Conservation (phyloP, 2,329 filamentous ascomycete species). For the Botryotinia convoluta region DNA sequence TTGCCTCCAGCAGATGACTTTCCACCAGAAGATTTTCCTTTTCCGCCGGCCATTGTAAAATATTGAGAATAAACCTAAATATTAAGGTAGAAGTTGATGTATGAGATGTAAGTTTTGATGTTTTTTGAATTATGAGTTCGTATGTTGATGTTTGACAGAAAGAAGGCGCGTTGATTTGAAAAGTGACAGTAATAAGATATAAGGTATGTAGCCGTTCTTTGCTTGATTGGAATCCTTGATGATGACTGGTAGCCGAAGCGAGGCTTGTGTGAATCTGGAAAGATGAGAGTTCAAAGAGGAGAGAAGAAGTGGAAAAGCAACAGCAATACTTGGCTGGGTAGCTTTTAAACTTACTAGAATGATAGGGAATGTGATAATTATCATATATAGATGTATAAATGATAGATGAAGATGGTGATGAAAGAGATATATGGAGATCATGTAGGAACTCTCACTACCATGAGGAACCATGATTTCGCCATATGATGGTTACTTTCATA, state of each 20-base stretch:
- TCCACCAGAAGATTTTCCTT: constrained; percentile 40
- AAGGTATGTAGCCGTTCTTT: constrained; percentile 19
- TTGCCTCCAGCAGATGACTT: constrained; percentile 42
- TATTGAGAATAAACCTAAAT: constrained; percentile 8
- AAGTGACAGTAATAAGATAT: constrained; percentile 14
- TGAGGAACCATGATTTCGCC: constrained; percentile 13
- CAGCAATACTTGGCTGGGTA: constrained; percentile 6
- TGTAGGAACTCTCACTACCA: constrained; percentile 13
- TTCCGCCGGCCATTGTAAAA: constrained; percentile 39
- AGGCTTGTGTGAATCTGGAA: constrained; percentile 20
- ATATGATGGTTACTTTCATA: constrained; percentile 17
- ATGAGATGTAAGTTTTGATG: constrained; percentile 12
- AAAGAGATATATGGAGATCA: not conserved
- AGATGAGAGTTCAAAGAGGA: constrained; percentile 5
- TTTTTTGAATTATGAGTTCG: constrained; percentile 6
- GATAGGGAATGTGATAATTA: not conserved
- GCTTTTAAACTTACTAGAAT: constrained; percentile 9
- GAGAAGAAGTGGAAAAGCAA: constrained; percentile 17
- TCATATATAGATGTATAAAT: not conserved
- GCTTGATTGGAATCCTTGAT: constrained; percentile 17
- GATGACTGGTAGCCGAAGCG: constrained; percentile 20
- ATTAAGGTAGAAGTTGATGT: constrained; percentile 25
- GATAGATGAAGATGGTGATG: not conserved
- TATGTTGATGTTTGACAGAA: constrained; percentile 22
- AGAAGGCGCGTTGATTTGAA: constrained; percentile 18